phyloP scores from a whole-genome alignment of 495 filamentous ascomycete genomes.

The Aspergillus wentii region DNA sequence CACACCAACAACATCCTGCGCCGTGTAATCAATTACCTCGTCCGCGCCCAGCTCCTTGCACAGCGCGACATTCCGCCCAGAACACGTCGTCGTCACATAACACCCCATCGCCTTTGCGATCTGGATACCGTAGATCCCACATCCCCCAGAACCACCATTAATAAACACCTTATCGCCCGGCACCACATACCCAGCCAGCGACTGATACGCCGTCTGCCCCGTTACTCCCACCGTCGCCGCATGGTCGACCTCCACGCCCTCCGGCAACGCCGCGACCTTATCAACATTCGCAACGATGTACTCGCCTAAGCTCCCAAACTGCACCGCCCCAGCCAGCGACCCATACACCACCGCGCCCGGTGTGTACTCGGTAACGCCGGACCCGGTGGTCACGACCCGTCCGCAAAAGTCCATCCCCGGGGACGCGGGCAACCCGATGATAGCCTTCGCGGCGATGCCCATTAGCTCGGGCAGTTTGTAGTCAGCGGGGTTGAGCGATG shows the following conservation, averaged over 20 bases:
- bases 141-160: slow-evolving; percentile 63
- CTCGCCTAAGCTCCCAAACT: slow-evolving; percentile 51
- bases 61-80: slow-evolving; percentile 51
- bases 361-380: slow-evolving; percentile 26
- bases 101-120: slow-evolving; percentile 63
- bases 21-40: slow-evolving; percentile 65
- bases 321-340: slow-evolving; percentile 23
- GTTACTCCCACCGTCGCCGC: slow-evolving; percentile 52
- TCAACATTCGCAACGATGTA: slow-evolving; percentile 33
- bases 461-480: slow-evolving; percentile 63
- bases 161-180: slow-evolving; percentile 57
- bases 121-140: slow-evolving; percentile 58
- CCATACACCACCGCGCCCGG: slow-evolving; percentile 58
- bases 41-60: slow-evolving; percentile 59
- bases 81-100: slow-evolving; percentile 57
- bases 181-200: slow-evolving; percentile 49
- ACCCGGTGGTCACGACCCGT: slow-evolving; percentile 43
- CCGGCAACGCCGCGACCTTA: slow-evolving; percentile 35
- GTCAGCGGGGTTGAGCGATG: slow-evolving; percentile 64
- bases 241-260: slow-evolving; percentile 44
- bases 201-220: slow-evolving; percentile 55
- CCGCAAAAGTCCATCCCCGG: slow-evolving; percentile 64
- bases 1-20: slow-evolving; percentile 39
- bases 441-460: slow-evolving; percentile 29
- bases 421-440: slow-evolving; percentile 44